Evolutionary conservation across 2,329 filamentous ascomycete species (phyloP).

Genomic region (Aspergillus sp.): DNA sequence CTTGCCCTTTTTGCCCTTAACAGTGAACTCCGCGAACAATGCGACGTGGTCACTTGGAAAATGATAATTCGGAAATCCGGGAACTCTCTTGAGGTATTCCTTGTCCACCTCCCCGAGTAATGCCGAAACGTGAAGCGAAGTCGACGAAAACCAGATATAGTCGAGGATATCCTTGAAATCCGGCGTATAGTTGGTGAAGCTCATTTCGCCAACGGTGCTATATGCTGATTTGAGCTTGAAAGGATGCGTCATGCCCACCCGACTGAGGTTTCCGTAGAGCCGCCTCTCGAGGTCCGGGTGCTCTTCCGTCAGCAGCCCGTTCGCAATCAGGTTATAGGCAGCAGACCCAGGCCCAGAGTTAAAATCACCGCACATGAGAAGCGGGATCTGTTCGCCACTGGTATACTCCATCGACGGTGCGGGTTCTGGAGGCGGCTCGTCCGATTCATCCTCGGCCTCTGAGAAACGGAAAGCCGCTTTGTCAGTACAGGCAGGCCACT

Average conservation of each 20-base stretch:
- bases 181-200: constrained; percentile 94
- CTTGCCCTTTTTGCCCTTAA: constrained; percentile 81
- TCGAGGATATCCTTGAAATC: constrained; percentile 89
- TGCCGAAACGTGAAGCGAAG: constrained; percentile 73
- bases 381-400: constrained; percentile 76
- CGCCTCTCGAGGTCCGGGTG: constrained; percentile 72
- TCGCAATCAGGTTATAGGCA: constrained; percentile 81
- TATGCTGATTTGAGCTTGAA: constrained; percentile 93
- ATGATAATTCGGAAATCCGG: constrained; percentile 88
- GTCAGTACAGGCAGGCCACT: constrained; percentile 71
- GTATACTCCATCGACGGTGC: constrained; percentile 80
- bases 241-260: constrained; percentile 85
- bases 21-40: constrained; percentile 78
- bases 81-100: constrained; percentile 75
- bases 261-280: constrained; percentile 88
- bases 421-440: constrained; percentile 48
- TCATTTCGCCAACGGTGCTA: constrained; percentile 70
- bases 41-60: constrained; percentile 91
- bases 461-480: constrained; percentile 52
- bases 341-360: constrained; percentile 83
- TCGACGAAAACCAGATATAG: constrained; percentile 96
- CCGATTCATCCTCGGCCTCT: constrained; percentile 42
- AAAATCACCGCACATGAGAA: constrained; percentile 91
- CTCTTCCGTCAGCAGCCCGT: constrained; percentile 66
- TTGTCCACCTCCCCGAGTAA: constrained; percentile 80